Percentiles rank a stretch among this genome's conserved stretches.
These are phyloP conservation scores for Aspergillus fumigatus DNA, from an alignment of 2,329 filamentous ascomycete genomes.

Conservation along the genomic window DNA sequence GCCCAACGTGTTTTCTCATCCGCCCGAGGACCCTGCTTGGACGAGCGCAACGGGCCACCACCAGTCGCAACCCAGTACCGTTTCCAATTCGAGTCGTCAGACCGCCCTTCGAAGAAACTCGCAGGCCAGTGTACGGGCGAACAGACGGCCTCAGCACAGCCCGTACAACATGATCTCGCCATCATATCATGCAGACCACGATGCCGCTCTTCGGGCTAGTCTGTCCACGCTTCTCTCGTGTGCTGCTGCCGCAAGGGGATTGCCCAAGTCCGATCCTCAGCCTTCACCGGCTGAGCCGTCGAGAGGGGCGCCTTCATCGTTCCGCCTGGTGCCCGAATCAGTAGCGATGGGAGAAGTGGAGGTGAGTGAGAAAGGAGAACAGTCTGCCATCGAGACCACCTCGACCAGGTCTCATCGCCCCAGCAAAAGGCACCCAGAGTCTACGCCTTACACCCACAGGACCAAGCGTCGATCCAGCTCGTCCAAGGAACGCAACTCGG, in stretches of 20 bases:
- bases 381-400: constrained; percentile 17
- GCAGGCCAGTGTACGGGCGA: constrained; percentile 26
- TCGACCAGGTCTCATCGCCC: constrained; percentile 16
- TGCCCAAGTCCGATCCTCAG: constrained; percentile 57
- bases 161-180: constrained; percentile 68
- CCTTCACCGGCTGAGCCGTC: constrained; percentile 23
- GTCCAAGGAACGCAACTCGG: constrained; percentile 36
- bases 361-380: constrained; percentile 20
- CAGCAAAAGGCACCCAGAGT: constrained; percentile 17
- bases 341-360: constrained; percentile 47
- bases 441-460: constrained; percentile 12
- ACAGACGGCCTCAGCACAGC: constrained; percentile 46
- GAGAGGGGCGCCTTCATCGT: constrained; percentile 45
- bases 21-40: constrained; percentile 51
- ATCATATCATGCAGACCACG: constrained; percentile 78
- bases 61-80: constrained; percentile 47
- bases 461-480: constrained; percentile 30
- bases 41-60: constrained; percentile 41
- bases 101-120: constrained; percentile 37
- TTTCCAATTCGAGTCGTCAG: constrained; percentile 31
- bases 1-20: constrained; percentile 88
- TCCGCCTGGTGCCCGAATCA: constrained; percentile 58
- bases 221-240: constrained; percentile 95
- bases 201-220: constrained; percentile 85
- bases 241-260: constrained; percentile 78